Base-by-base conservation (phyloP, 106 monocot genomes). In the Vanilla planifolia region DNA sequence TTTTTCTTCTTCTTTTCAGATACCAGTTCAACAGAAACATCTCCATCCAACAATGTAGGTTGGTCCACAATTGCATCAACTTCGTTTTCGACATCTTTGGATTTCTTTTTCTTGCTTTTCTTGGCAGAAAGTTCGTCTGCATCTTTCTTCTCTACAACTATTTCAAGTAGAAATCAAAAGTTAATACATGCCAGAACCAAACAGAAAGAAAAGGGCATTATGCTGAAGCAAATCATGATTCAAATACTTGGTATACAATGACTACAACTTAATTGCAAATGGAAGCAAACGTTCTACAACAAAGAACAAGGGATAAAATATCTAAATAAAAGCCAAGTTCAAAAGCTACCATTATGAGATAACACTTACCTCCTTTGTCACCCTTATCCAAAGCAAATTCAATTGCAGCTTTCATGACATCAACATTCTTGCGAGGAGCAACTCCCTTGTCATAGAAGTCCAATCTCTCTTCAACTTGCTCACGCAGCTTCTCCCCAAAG, bases 401-500 rank as follows among this genome's bases (percentile, higher is more conserved):
- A 33, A 96, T 72, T 1, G 95, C 95, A 69, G 78, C 60, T 79
- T 96, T 96, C 95, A 96, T 96, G 43, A 96, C 90, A 71, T 96
- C 95, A 70, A 90, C 24, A 77, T 96, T 96, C 66, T 96, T 96
- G 25, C 80, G 77, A 58, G 95, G 86, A 7, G 95, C 95, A 66
- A 96, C 75, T 19, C 95, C 95, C 66, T 96, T 96, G 65, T 96
- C 95, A 66, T 96, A 96, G 51, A 96, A 96, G 44, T 90, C 89
- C 61, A 96, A 51, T 65, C 95, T 80, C 70, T 96, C 95, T 64
- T 96, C 95, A 57, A 96, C 90, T 63, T 96, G 95, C 61, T 90
- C 90, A 10, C 90, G 77, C 8, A 96, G 70, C 63, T 90, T 90
- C 55, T 90, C 71, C 5, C 90, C 95, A 75, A 96, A 96, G 22